Base-by-base conservation (phyloP, 169 alveolate genomes). In the Plasmodium sp. region DNA sequence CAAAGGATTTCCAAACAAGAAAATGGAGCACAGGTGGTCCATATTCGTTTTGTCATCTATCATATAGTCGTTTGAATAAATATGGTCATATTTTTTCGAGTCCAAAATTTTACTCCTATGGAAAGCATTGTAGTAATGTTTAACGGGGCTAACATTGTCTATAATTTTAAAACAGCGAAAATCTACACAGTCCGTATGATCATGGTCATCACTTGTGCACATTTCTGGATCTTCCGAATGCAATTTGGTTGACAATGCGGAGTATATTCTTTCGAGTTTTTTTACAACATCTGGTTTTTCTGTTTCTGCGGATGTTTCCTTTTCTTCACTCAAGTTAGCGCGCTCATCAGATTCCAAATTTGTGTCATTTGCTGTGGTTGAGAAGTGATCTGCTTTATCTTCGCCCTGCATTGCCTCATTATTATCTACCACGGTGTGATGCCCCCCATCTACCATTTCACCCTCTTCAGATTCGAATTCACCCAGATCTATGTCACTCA, bases 1-100 rank as follows among this genome's bases (percentile, higher is more conserved):
- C 81, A 88, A 80, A 56, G 94, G 94, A 31, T 88, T 88, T 79
- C 94, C 94, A 88, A 88, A 88, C 51, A 88, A 80, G 67, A 88
- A 88, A 62, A 88, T 71, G 73, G 94, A 88, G 22, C 90, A 80
- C 34, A 88, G 81, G 73, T 88, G 94, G 51, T 88, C 94, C 90
- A 88, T 56, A 88, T 88, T 88, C 62, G 90, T 79, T 80, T 88
- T 88, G 18, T 88, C 45, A 56, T 79, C 91, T 81, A 88, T 22
- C 81, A 88, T 58, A 27, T 79, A 79, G 54, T 88, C 36, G 81
- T 88, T 88, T 88, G 94, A 88, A 67, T 79, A 88, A 22, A 88
- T 58, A 88, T 88, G 91, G 18, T 77, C 94, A 88, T 79, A 88
- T 88, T 79, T 88, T 62, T 88, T 88, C 22, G 72, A 71, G 3